Evolutionary conservation across 1,284 basidiomycete genomes (phyloP).

Genomic region (Rhodotorula sp.): DNA sequence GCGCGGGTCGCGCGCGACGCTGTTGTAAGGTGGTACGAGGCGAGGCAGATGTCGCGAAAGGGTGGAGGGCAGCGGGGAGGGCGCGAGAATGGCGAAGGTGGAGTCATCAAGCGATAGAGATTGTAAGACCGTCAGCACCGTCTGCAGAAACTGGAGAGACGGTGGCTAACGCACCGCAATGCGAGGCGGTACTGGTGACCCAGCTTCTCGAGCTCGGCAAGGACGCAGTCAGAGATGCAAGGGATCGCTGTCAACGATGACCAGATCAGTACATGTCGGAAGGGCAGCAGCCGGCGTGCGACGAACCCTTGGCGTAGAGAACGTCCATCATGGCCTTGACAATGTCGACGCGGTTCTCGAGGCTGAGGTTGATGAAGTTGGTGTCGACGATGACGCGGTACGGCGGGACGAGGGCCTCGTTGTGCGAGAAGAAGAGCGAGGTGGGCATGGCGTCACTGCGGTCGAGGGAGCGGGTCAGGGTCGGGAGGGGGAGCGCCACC

Average conservation of each 20-base stretch:
- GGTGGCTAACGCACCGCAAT: constrained; percentile 62
- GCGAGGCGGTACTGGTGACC: constrained; percentile 95
- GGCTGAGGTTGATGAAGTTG: constrained; percentile 98
- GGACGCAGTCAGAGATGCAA: constrained; percentile 96
- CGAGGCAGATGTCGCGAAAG: no score
- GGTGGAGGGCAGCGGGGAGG: accelerated
- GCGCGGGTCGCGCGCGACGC: constrained; percentile 92
- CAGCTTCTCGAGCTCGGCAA: constrained; percentile 96
- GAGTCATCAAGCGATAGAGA: no score
- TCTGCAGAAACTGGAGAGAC: no score
- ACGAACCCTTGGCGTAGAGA: constrained; percentile 93
- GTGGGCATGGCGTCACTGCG: constrained; percentile 76
- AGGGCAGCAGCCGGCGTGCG: background rate
- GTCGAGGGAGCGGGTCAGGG: constrained; percentile 15
- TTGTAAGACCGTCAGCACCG: background rate
- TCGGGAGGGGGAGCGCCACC: constrained; percentile 2
- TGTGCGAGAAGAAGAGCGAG: constrained; percentile 93
- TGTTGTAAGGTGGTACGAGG: constrained; percentile 47
- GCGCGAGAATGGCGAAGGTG: background rate
- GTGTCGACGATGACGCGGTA: constrained; percentile 98
- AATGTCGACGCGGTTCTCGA: constrained; percentile 97
- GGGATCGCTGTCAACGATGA: constrained; percentile 72
- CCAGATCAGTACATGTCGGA: background rate
- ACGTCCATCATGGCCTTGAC: constrained; percentile 99
- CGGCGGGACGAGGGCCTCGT: constrained; percentile 91